Evolutionary conservation across 495 filamentous ascomycete species (phyloP), one percentile per base, ranked within the genome.

Genomic region (Penicillium paxilli): DNA sequence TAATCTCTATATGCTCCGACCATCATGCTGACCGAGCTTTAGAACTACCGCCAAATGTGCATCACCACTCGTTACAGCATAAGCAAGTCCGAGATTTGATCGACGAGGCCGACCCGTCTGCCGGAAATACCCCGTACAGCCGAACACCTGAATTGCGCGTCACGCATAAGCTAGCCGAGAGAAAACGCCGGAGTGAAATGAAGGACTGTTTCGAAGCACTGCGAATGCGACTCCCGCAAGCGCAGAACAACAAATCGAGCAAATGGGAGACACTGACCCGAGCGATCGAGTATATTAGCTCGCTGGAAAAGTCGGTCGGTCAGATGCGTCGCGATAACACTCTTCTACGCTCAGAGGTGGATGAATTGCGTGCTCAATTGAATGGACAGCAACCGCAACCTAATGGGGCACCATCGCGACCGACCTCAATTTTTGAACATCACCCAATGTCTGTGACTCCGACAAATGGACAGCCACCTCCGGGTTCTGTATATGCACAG

Each of bases 241-340:
- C 88, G 53, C 85, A 92, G 46, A 93, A 92, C 17, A 88, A 89
- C 40, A 99, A 98, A 65, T 92, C 93, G 3, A 96, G 92, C 64
- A 99, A 99, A 71, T 99, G 95, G 95, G 94, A 99, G 63, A 96
- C 96, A 28, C 70, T 99, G n/a, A 95, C 90, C 7, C 42, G 60
- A 61, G 77, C 74, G 17, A 77, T 78, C 28, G 76, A 77, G 23
- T 78, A 78, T 38, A 77, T 79, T 32, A 54, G 38, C 7, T 58
- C 60, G 6, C 47, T 78, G 23, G 75, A 77, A 50, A 72, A 73
- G 35, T 62, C 65, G 14, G 40, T 70, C 0, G 56, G 51, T 21
- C 63, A 57, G 42, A 58, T 47, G 7, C 71, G 69, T 25, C 68
- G 66, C 11, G 72, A 78, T 35, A 85, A 83, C 60, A 82, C 54